Base-by-base conservation (phyloP, 805 yeast genomes). In the Cyberlindnera subsufficiens region DNA sequence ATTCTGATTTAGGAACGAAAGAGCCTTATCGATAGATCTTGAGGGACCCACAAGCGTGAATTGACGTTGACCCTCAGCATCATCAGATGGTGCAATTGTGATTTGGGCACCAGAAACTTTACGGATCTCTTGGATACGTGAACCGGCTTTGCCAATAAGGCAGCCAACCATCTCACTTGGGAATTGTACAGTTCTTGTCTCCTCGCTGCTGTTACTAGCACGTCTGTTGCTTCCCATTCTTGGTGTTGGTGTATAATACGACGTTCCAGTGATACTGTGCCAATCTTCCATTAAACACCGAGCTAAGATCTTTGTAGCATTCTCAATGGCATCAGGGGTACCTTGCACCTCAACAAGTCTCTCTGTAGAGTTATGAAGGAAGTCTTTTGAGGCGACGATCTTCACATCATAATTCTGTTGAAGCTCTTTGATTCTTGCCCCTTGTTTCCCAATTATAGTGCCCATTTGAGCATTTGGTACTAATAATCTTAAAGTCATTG, bases 341-440 rank as follows among this genome's bases (percentile, higher is more conserved):
- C 96, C 96, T 64, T 87, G 96, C 45, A 89, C 69, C 61, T 89
- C 96, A 32, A 89, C 88, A 42, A 88, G 70, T 59, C 96, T 76
- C 62, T 89, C 96, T 39, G 86, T 82, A 7, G 93, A 82, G 52
- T 82, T 82, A 9, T 86, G 85, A 45, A 89, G 73, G 59, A 80
- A 82, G 42, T 86, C 88, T 59, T 87, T 88, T 30, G 95, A 82
- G 10, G 95, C 96, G 42, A 86, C 88, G 77, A 89, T 84, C 58
- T 84, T 82, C 40, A 89, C 87, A 42, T 74, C 68, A 60, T 69
- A 81, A 29, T 65, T 67, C 46, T 79, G 82, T 66, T 86, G 93
- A 46, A 88, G 76, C 33, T 82, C 73, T 67, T 86, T 88, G 58
- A 89, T 89, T 59, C 89, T 75, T 11, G 71, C 67, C 41, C 96